Base-by-base conservation (phyloP, 768 basidiomycete species). In the Sporobolomyces pararoseus region DNA sequence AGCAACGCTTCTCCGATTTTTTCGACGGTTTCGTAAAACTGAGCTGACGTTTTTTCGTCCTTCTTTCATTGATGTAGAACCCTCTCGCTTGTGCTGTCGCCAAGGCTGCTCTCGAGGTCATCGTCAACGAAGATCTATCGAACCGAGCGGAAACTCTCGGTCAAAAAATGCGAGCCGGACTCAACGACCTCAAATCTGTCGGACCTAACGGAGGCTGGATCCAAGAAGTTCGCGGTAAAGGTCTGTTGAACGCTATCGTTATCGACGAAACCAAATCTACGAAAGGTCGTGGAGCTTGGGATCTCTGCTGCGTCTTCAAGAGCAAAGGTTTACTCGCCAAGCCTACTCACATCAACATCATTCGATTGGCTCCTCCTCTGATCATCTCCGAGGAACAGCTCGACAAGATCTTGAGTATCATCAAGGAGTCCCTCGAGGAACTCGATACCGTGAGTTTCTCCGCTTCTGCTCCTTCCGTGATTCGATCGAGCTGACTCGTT, bases 21-120 rank as follows among this genome's bases (percentile, higher is more conserved):
- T n/a, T n/a, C n/a, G n/a, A n/a, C n/a, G n/a, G n/a, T n/a, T n/a
- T n/a, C n/a, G n/a, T n/a, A n/a, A n/a, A n/a, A n/a, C n/a, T n/a
- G n/a, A n/a, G n/a, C n/a, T n/a, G n/a, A n/a, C n/a, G n/a, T n/a
- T n/a, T n/a, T n/a, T n/a, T n/a, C n/a, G n/a, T n/a, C n/a, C n/a
- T n/a, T n/a, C 47, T 9, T 34, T 29, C 52, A 19, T 4, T 19
- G 49, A 29, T 47, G 37, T 16, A 91, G 44, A 98, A 96, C 79
- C 95, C 96, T 0, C 84, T 99, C 27, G 96, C 89, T 12, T 95
- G 92, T 75, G 96, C 96, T n/a, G 90, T 96, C 10, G 89, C 94
- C 39, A 90, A 92, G 80, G 88, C 93, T 9, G 91, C 96, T 1
- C 84, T 98, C 50, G 83, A 88, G 44, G 95, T 99, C n/a, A 86